phyloP scores from a whole-genome alignment of 371 early-diverging fungal species.

The Haplosporangium sp. region DNA sequence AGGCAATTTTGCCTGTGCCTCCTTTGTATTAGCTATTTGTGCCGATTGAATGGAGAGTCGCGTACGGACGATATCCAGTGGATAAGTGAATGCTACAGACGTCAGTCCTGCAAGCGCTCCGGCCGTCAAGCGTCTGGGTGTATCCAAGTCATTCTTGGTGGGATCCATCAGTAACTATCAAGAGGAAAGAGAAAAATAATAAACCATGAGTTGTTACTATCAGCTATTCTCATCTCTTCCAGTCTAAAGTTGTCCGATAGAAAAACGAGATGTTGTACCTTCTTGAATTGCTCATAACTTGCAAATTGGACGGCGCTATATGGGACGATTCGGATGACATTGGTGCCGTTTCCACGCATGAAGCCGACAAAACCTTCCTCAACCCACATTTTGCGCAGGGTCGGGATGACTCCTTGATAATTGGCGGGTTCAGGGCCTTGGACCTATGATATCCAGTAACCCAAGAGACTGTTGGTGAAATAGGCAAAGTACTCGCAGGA shows the following conservation, averaged over 20 bases:
- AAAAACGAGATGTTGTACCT: conserved; percentile 42
- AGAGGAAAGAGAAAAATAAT: background rate
- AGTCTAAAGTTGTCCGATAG: background rate
- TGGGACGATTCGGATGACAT: conserved; percentile 92
- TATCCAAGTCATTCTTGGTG: conserved; percentile 77
- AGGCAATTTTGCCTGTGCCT: conserved; percentile 63
- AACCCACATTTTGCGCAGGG: conserved; percentile 84
- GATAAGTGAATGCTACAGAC: conserved; percentile 88
- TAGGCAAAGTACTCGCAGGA: background rate
- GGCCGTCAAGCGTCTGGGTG: conserved; percentile 76
- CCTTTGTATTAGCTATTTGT: conserved; percentile 45
- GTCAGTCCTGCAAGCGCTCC: conserved; percentile 89
- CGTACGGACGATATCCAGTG: conserved; percentile 90
- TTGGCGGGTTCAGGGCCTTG: conserved; percentile 77
- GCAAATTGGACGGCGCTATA: conserved; percentile 93
- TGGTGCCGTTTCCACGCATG: conserved; percentile 94
- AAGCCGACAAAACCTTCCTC: conserved; percentile 89
- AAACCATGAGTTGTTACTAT: background rate
- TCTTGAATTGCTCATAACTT: conserved; percentile 83
- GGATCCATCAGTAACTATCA: conserved; percentile 69
- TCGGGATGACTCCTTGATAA: conserved; percentile 78
- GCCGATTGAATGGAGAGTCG: conserved; percentile 84
- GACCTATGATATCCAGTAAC: conserved; percentile 59
- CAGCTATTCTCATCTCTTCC: too few relatives aligned
- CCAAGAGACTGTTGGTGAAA: background rate